Percentiles rank a stretch among this genome's conserved stretches.
Conservation (phyloP, 73 alveolate genomes). For the Paramecium sexaurelia region DNA sequence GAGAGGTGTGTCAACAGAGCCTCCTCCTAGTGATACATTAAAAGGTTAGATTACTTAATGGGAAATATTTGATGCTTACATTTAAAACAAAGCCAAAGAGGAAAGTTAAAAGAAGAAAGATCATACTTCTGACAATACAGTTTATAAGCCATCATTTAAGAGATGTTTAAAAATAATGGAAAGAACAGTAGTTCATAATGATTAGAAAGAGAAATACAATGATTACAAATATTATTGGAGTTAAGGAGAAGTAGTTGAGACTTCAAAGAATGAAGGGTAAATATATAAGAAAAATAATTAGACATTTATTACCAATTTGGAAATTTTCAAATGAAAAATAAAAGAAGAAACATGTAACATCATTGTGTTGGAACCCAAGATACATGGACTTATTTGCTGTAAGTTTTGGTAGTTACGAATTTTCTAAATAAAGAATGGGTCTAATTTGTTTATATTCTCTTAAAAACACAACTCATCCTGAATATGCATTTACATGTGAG, state of each 20-base stretch:
- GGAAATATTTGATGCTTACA: constrained; percentile 99
- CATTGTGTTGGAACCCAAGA: constrained; percentile 99
- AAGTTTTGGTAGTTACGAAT: constrained; percentile 96
- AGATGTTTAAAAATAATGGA: constrained; percentile 95
- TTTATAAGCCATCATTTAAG: constrained; percentile 92
- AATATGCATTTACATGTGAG: constrained; percentile 96
- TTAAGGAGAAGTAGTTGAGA: constrained; percentile 69
- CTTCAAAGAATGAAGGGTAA: constrained; percentile 65
- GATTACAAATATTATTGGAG: constrained; percentile 91
- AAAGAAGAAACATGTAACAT: constrained; percentile 97
- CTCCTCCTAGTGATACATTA: constrained; percentile 88
- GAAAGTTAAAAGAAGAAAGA: constrained; percentile 77
- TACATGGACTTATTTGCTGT: constrained; percentile 99
- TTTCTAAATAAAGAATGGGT: constrained; percentile 95
- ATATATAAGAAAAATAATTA: not conserved
- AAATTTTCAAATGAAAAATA: constrained; percentile 97
- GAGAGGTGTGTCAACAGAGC: constrained; percentile 87
- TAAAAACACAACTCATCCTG: constrained; percentile 99
- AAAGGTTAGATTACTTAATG: constrained; percentile 96
- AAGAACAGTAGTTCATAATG: constrained; percentile 97
- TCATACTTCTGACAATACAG: constrained; percentile 78
- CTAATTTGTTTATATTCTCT: constrained; percentile 97
- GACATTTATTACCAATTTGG: constrained; percentile 93
- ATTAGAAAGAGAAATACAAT: constrained; percentile 95
- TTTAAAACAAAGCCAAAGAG: constrained; percentile 84